Conservation (phyloP, 805 yeast genomes). For the Wickerhamiella qilinensis region DNA sequence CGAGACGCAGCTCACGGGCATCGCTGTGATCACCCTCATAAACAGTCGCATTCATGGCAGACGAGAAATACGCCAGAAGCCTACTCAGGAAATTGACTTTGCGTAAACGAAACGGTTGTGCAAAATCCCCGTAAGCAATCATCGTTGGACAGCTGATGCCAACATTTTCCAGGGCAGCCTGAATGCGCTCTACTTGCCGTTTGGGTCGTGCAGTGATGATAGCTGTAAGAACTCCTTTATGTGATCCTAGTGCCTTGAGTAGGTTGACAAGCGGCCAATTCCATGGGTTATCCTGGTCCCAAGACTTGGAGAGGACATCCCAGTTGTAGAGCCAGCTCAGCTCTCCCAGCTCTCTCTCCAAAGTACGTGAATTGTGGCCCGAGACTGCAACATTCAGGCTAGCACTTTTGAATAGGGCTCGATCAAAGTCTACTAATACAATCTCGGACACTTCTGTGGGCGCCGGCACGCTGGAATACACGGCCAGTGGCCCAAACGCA, state of each 20-base stretch:
- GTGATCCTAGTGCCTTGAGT: conserved; percentile 3
- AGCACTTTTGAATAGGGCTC: conserved; percentile 11
- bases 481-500: neutral
- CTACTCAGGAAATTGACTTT: conserved; percentile 9
- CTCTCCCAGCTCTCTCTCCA: conserved; percentile 9
- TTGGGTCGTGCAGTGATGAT: conserved; percentile 10
- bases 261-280: conserved; percentile 8
- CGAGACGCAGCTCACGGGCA: conserved; percentile 3
- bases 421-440: conserved; percentile 12
- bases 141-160: conserved; percentile 9
- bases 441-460: conserved; percentile 7
- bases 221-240: conserved; percentile 5
- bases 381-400: conserved; percentile 7
- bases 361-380: conserved; percentile 4
- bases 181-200: conserved; percentile 4
- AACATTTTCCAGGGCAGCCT: conserved; percentile 4
- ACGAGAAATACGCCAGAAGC: conserved; percentile 8
- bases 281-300: conserved; percentile 7
- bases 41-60: conserved; percentile 7
- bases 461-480: neutral
- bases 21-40: conserved; percentile 9
- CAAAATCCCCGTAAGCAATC: conserved; percentile 9
- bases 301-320: conserved; percentile 9
- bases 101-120: conserved; percentile 1
- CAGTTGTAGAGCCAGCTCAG: conserved; percentile 8